Evolutionary conservation across 2,329 filamentous ascomycete genomes (phyloP).

Genomic region (Penicillium sp.): DNA sequence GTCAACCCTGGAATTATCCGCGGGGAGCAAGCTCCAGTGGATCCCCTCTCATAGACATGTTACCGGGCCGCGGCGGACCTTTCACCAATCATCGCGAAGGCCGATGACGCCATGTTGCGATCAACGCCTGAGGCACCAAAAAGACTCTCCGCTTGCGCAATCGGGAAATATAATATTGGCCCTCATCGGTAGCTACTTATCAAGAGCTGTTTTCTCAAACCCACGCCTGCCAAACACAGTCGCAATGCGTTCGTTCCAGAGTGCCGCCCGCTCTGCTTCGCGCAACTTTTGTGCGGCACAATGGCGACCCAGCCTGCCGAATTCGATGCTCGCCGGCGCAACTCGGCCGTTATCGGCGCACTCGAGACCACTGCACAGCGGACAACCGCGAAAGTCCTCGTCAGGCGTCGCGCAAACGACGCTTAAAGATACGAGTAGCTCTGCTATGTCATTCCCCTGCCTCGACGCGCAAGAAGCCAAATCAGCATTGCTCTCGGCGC

Average conservation of each 20-base stretch:
- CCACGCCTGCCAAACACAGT: not conserved
- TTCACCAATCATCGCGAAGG: slow-evolving; percentile 17
- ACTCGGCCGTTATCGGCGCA: slow-evolving; percentile 19
- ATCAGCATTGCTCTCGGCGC: slow-evolving; percentile 68
- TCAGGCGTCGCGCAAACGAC: slow-evolving; percentile 16
- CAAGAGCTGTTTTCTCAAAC: not conserved
- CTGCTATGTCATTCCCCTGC: slow-evolving; percentile 84
- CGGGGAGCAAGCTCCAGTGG: not conserved
- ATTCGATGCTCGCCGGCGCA: slow-evolving; percentile 6
- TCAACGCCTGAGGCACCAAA: slow-evolving; percentile 15
- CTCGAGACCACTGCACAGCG: slow-evolving; percentile 22
- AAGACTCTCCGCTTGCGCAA: slow-evolving; percentile 8
- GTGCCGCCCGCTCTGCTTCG: slow-evolving; percentile 19
- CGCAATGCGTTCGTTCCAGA: slow-evolving; percentile 22
- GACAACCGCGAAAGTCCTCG: slow-evolving; percentile 18
- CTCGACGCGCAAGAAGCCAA: slow-evolving; percentile 79
- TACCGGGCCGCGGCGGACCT: not conserved
- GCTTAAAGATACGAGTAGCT: slow-evolving; percentile 60
- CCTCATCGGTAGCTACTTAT: not conserved
- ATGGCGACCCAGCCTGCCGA: slow-evolving; percentile 14
- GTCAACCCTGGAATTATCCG: not conserved
- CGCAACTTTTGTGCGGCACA: slow-evolving; percentile 13
- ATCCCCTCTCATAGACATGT: not conserved
- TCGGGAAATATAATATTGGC: slow-evolving; percentile 11
- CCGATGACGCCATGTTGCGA: slow-evolving; percentile 21